Base-by-base conservation (phyloP, 2,329 filamentous ascomycete genomes). In the Periconia sp. region DNA sequence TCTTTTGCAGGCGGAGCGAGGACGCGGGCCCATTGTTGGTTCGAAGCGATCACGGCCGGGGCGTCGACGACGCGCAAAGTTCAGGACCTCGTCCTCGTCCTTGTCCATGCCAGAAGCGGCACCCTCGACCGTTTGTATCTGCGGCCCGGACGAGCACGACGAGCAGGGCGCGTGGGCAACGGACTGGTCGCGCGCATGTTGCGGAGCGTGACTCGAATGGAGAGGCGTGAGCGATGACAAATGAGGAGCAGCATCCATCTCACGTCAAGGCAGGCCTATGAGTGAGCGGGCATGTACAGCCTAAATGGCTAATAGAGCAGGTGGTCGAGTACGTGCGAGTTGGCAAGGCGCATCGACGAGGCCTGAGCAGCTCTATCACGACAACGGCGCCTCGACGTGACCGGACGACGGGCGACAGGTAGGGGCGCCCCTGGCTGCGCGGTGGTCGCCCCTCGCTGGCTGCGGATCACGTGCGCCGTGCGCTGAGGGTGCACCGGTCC, bases 261-360 rank as follows among this genome's bases (percentile, higher is more conserved):
- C 50, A 48, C 48, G 42, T 49, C 48, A 28, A 51, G 47, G n/a
- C 47, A 54, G 44, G 46, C 52, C 50, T 52, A 44, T 57, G 42
- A 39, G 24, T 24, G 18, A 30, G 40, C 44, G 38, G 30, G 33
- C 34, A 29, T 9, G 32, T 40, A 50, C 57, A 63, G 61, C 58
- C 63, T 67, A 67, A 67, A 65, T 59, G 58, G 61, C 36, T 61
- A 58, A 56, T 56, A 45, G 22, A 50, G 38, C 36, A 30, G 48
- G 29, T 61, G 58, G 61, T 61, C 55, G 56, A 63, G 57, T 55
- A 60, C 39, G 32, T 51, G 19, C 33, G 50, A 50, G 40, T 49
- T 40, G 40, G 55, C 49, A 47, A 38, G 38, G 31, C 40, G 38
- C 39, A 42, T 54, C 33, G 46, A 41, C 39, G 23, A 29, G 46